Evolutionary conservation across 192 early-diverging fungal species (phyloP), one percentile per base, ranked within the genome.

Genomic region (Linnemannia schmuckeri): DNA sequence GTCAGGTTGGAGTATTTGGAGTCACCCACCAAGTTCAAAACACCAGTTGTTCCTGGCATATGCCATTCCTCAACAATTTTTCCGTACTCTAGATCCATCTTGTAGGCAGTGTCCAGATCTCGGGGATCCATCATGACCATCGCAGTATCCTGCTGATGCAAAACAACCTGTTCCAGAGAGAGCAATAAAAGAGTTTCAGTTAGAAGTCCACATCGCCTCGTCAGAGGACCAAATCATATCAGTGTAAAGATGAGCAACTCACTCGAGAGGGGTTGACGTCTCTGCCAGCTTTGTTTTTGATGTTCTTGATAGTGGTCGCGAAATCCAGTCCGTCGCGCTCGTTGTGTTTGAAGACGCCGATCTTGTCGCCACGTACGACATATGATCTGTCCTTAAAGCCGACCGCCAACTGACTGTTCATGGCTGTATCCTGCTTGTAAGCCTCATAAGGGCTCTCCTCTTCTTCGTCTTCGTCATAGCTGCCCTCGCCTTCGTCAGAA

Each of bases 21-120:
- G 54, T 91, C 93, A 0, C 96, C 95, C 20, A 95, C 89, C 27
- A 98, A 91, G 63, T 93, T 91, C 75, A 91, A 89, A 5, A 89
- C 92, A 10, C 91, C 91, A n/a, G 96, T 85, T 57, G 94, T 81
- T 66, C 96, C 95, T 73, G 97, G 93, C 55, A 97, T 91, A 44
- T 94, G 93, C 96, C 96, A 99, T 89, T 98, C 96, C 75, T 99
- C 97, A 18, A 98, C 98, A 22, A 99, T 93, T 89, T 97, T 95
- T 47, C 97, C 98, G 82, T 90, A 90, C 83, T 97, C 96, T 41
- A 99, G 88, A 88, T 99, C 98, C 97, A 99, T 97, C 76, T 92
- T 93, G 92, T 93, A 97, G 70, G 97, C 90, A 49, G 92, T 94
- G 78, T 96, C 89, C 35, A 91, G 85, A 55, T 97, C 93, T 77